Percentiles rank a stretch among this genome's conserved stretches.
phyloP scores from a whole-genome alignment of 2,329 filamentous ascomycete genomes.

The Trichoderma atroviride region DNA sequence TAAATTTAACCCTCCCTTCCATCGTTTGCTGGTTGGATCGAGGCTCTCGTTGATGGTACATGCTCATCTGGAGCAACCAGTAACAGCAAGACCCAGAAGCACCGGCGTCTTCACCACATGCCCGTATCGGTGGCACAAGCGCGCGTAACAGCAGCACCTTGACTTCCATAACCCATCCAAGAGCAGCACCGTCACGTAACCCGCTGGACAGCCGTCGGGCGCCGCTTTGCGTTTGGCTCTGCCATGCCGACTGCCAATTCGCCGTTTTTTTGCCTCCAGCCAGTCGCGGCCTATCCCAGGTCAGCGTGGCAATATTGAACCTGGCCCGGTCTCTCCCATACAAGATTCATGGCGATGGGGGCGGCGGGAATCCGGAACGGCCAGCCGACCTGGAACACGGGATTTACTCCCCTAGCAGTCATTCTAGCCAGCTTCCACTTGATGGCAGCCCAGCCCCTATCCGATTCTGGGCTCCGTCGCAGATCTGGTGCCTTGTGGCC shows the following conservation, averaged over 20 bases:
- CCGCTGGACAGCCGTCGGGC: conserved; percentile 8
- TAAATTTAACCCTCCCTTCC: not conserved
- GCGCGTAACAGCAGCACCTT: not conserved
- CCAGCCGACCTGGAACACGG: conserved; percentile 2
- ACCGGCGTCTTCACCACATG: not conserved
- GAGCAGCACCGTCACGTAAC: not conserved
- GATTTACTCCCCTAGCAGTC: not conserved
- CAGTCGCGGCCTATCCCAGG: not conserved
- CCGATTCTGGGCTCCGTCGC: not conserved
- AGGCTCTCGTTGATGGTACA: not conserved
- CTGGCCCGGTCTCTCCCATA: not conserved
- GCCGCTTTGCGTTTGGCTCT: conserved; percentile 10
- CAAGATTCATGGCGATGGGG: not conserved
- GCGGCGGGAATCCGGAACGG: conserved; percentile 3
- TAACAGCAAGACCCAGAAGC: not conserved
- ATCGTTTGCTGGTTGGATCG: not conserved
- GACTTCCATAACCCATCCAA: not conserved
- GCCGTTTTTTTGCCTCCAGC: conserved; percentile 5
- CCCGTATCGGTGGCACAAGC: not conserved
- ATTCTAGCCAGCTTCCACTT: not conserved
- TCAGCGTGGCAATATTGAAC: conserved; percentile 1
- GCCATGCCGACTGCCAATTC: not conserved
- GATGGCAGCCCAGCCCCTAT: not conserved
- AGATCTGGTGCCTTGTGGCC: conserved; percentile 12
- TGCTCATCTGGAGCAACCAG: not conserved